A percentile compares a stretch with the other conserved stretches of the same genome.
Conservation (phyloP, 164 flowering plant genomes). For the Houttuynia cordata region DNA sequence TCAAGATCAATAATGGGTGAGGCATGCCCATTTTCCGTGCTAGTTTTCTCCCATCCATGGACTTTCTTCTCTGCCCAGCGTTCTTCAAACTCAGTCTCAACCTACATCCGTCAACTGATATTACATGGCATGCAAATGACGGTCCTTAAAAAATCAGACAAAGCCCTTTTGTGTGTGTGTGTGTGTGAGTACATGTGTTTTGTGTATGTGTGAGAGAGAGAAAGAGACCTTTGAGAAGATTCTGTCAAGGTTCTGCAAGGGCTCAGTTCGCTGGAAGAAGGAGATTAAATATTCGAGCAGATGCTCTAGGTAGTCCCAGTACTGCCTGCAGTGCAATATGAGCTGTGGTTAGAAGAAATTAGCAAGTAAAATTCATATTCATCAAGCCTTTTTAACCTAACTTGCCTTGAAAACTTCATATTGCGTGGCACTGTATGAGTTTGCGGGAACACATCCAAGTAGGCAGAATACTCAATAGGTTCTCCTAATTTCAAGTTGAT, state of each 20-base stretch:
- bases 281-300: slow-evolving; percentile 67
- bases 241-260: slow-evolving; percentile 86
- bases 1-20: slow-evolving; percentile 59
- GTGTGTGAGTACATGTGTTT: too few species aligned
- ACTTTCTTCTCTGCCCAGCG: slow-evolving; percentile 52
- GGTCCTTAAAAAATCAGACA: not conserved
- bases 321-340: slow-evolving; percentile 45
- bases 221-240: slow-evolving; percentile 67
- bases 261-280: slow-evolving; percentile 86
- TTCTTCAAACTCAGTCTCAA: slow-evolving; percentile 74
- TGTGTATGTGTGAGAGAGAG: too few species aligned
- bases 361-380: not conserved
- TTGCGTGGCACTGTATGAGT: slow-evolving; percentile 53
- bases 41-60: slow-evolving; percentile 65
- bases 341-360: not conserved
- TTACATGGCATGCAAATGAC: not conserved
- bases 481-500: slow-evolving; percentile 83
- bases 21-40: slow-evolving; percentile 51
- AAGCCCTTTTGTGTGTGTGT: too few species aligned
- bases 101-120: slow-evolving; percentile 27
- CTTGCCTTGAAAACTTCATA: slow-evolving; percentile 59
- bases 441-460: slow-evolving; percentile 65
- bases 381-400: not conserved
- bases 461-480: slow-evolving; percentile 70
- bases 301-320: slow-evolving; percentile 64